These are phyloP conservation scores for Sporothrix pallida DNA, from an alignment of 2,329 filamentous ascomycete genomes.

Conservation along the genomic window DNA sequence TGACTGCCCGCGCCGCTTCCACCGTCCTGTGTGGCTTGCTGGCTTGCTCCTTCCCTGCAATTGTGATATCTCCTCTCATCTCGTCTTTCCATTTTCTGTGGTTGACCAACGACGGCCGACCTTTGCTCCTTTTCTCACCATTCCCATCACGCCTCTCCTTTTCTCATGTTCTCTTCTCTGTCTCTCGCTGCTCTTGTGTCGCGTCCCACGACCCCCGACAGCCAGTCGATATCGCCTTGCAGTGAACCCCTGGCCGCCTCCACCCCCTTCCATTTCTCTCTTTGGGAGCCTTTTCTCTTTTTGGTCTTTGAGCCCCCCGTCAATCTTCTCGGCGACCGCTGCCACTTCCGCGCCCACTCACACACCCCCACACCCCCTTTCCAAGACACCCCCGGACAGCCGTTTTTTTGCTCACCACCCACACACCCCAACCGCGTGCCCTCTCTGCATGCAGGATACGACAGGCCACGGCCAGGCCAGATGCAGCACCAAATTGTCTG, in stretches of 20 bases:
- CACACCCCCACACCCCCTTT: conserved; percentile 31
- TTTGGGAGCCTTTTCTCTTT: conserved; percentile 10
- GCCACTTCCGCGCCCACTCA: conserved; percentile 28
- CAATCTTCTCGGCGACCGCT: conserved; percentile 25
- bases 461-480: conserved; percentile 2
- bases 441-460: not conserved
- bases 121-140: not conserved
- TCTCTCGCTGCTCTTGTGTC: not conserved
- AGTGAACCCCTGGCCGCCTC: conserved; percentile 15
- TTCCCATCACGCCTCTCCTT: conserved; percentile 2
- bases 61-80: conserved; percentile 20
- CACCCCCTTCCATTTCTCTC: conserved; percentile 29
- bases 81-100: conserved; percentile 12
- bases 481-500: conserved; percentile 22
- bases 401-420: conserved; percentile 20
- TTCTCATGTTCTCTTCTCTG: not conserved
- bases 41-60: conserved; percentile 16
- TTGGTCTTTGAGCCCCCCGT: conserved; percentile 19
- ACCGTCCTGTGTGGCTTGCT: not conserved
- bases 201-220: conserved; percentile 25
- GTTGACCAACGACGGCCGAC: not conserved
- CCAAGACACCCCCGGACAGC: conserved; percentile 15
- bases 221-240: conserved; percentile 24
- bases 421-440: conserved; percentile 4
- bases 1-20: not conserved